Percentiles rank a stretch among this genome's conserved stretches.
These are phyloP conservation scores for Gossypium trilobum DNA, from an alignment of 441 rosid genomes.

Conservation along the genomic window DNA sequence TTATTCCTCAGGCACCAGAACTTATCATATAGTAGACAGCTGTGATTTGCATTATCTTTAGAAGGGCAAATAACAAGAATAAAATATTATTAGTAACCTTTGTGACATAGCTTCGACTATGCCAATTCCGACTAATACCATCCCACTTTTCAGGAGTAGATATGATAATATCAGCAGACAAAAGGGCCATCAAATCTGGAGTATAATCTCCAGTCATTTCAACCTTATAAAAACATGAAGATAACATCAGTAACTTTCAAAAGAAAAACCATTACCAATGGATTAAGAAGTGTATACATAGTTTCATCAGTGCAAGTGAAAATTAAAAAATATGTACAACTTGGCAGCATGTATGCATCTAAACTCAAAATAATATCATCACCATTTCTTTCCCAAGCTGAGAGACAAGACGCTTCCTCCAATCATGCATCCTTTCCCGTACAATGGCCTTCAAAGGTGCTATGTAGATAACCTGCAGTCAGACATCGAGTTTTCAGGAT, in stretches of 20 bases:
- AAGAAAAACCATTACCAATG: neutral
- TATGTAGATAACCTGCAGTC: constrained; percentile 78
- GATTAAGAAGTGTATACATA: neutral
- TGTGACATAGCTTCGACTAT: constrained; percentile 89
- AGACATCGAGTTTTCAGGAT: constrained; percentile 10
- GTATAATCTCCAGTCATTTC: constrained; percentile 99
- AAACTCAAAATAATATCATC: constrained; percentile 17
- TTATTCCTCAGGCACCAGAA: constrained; percentile 10
- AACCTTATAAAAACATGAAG: constrained; percentile 42
- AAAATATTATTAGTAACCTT: constrained; percentile 42
- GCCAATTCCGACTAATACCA: constrained; percentile 99
- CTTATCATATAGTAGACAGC: neutral
- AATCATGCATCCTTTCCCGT: constrained; percentile 96
- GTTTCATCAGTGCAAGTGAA: neutral
- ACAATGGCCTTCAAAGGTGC: constrained; percentile 99
- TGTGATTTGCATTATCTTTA: neutral
- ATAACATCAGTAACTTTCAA: neutral
- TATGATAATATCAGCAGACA: constrained; percentile 95
- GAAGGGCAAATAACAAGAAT: constrained; percentile 13
- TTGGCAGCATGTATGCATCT: constrained; percentile 1
- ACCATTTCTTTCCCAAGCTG: constrained; percentile 95
- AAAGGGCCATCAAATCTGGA: constrained; percentile 90
- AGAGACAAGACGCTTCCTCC: constrained; percentile 81
- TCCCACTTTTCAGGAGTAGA: constrained; percentile 99
- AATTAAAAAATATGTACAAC: neutral